These are phyloP conservation scores for Cladosporium austrohemisphaericum DNA, from an alignment of 2,329 filamentous ascomycete species.

Conservation along the genomic window DNA sequence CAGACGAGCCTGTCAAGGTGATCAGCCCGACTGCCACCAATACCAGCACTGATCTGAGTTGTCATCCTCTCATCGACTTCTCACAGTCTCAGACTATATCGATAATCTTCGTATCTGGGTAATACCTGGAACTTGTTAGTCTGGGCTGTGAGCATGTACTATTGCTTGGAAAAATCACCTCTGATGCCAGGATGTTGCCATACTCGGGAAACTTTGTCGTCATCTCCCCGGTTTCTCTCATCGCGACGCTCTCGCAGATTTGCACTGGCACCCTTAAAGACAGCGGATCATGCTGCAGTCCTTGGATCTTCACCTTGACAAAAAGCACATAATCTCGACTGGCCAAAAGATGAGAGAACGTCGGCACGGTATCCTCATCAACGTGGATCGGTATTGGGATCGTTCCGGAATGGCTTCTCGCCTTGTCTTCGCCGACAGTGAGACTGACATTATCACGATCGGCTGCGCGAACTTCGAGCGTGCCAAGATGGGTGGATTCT, in stretches of 20 bases:
- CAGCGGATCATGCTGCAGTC: not conserved
- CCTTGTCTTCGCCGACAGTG: not conserved
- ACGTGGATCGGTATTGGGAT: conserved; percentile 2
- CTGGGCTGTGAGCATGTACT: too few species aligned
- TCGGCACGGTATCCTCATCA: not conserved
- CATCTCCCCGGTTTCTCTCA: too few species aligned
- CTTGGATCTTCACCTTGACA: conserved; percentile 1
- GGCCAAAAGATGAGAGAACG: not conserved
- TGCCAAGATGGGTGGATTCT: not conserved
- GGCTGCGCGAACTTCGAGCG: not conserved
- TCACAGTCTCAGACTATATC: not conserved
- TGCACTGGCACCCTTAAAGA: not conserved
- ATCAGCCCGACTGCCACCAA: too few species aligned
- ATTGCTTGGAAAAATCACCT: not conserved
- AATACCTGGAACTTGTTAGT: not conserved
- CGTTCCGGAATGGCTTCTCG: not conserved
- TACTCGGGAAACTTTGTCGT: not conserved
- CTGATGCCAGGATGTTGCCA: not conserved
- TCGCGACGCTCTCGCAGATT: not conserved
- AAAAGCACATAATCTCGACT: conserved; percentile 1
- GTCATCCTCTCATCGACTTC: too few species aligned
- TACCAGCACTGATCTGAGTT: too few species aligned
- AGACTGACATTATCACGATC: not conserved
- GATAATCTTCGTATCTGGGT: conserved; percentile 7
- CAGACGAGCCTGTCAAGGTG: too few species aligned